phyloP scores from a whole-genome alignment of 2,329 filamentous ascomycete species.

The Scedosporium aurantiacum region DNA sequence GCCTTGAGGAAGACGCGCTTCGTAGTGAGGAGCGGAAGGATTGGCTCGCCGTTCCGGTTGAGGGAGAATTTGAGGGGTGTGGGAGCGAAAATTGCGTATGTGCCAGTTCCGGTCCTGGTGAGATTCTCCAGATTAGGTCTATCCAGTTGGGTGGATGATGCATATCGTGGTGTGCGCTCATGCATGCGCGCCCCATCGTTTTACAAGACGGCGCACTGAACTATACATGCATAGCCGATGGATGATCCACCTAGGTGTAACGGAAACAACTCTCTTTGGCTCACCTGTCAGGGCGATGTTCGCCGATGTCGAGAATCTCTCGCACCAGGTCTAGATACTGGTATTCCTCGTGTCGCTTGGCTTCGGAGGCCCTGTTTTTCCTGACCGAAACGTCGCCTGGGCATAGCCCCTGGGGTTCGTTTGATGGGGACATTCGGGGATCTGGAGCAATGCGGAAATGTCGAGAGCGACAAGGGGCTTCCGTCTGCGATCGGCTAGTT shows the following conservation, averaged over 20 bases:
- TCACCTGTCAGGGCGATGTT: slow-evolving; percentile 79
- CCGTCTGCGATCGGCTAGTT: neutral
- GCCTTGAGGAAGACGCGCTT: slow-evolving; percentile 92
- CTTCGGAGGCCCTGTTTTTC: neutral
- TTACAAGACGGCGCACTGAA: neutral
- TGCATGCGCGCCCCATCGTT: neutral
- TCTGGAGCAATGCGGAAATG: neutral
- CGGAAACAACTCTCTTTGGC: slow-evolving; percentile 5
- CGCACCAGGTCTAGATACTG: slow-evolving; percentile 88
- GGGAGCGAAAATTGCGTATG: slow-evolving; percentile 79
- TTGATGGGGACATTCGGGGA: neutral
- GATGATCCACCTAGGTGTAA: slow-evolving; percentile 2
- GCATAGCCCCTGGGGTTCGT: neutral
- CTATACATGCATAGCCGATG: neutral
- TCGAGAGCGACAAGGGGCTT: neutral
- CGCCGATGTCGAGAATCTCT: slow-evolving; percentile 70
- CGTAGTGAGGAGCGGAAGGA: slow-evolving; percentile 89
- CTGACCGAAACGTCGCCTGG: neutral
- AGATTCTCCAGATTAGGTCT: neutral
- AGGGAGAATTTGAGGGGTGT: slow-evolving; percentile 78
- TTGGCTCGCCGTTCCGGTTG: slow-evolving; percentile 46
- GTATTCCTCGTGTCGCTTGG: slow-evolving; percentile 62
- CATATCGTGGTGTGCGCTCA: neutral
- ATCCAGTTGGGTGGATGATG: neutral
- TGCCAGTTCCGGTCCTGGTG: slow-evolving; percentile 82